Percentiles rank a stretch among this genome's conserved stretches.
phyloP scores from a whole-genome alignment of 1,284 basidiomycete species.

The Coriolopsis trogii region DNA sequence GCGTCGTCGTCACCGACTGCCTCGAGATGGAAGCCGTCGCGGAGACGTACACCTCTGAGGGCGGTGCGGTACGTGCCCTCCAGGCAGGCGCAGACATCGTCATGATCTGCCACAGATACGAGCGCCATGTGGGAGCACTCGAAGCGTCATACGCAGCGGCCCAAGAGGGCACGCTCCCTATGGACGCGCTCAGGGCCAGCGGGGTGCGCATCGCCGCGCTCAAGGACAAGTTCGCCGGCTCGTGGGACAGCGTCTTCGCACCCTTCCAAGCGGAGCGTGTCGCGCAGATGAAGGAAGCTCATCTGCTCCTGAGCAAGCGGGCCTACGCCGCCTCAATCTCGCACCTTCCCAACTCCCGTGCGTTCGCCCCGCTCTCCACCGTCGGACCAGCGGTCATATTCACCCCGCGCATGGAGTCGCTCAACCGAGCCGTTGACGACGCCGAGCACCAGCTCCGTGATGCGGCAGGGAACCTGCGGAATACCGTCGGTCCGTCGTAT shows the following conservation, averaged over 20 bases:
- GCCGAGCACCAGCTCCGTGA: constrained; percentile 48
- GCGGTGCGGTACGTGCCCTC: constrained; percentile 56
- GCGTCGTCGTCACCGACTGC: constrained; percentile 68
- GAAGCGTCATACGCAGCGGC: constrained; percentile 54
- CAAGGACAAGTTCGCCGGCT: constrained; percentile 53
- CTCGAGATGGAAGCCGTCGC: constrained; percentile 73
- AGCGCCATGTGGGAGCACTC: constrained; percentile 54
- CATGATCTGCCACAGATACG: constrained; percentile 70
- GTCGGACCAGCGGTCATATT: constrained; percentile 44
- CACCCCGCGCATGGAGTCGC: constrained; percentile 56
- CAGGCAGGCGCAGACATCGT: constrained; percentile 66
- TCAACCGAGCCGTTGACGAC: constrained; percentile 67
- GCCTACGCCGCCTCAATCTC: constrained; percentile 53
- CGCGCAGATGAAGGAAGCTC: constrained; percentile 40
- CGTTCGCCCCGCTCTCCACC: constrained; percentile 40
- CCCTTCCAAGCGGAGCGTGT: constrained; percentile 36
- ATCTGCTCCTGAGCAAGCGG: constrained; percentile 43
- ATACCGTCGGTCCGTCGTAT: constrained; percentile 61
- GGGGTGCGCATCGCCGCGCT: constrained; percentile 48
- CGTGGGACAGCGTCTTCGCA: constrained; percentile 44
- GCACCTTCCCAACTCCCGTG: constrained; percentile 44
- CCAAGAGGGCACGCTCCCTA: constrained; percentile 40
- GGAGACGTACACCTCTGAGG: constrained; percentile 51
- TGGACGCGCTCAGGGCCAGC: constrained; percentile 44
- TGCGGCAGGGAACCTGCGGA: constrained; percentile 46